Conservation (phyloP, 2,329 filamentous ascomycete genomes). For the Pestalotiopsis sp. region DNA sequence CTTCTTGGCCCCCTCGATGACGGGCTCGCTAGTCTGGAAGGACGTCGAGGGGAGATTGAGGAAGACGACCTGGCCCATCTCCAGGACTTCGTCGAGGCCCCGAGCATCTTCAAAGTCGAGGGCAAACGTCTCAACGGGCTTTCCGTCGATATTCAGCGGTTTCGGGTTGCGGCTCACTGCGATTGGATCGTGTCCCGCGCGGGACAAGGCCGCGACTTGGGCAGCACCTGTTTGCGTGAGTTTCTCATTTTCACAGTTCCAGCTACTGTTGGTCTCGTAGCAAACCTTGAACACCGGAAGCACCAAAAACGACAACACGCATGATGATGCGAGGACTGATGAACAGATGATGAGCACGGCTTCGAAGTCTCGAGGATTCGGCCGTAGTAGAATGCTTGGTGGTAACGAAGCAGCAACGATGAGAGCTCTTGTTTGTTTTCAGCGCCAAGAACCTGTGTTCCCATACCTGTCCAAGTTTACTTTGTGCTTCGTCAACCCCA, state of each 20-base stretch:
- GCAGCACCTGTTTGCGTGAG: conserved; percentile 18
- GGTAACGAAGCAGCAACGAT: neutral
- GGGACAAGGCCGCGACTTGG: conserved; percentile 24
- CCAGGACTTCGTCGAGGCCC: conserved; percentile 5
- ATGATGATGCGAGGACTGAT: conserved; percentile 14
- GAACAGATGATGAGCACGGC: too few species aligned
- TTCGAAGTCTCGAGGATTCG: too few species aligned
- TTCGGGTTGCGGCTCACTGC: conserved; percentile 27
- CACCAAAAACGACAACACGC: conserved; percentile 31
- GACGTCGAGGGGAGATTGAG: conserved; percentile 30
- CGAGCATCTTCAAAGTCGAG: neutral
- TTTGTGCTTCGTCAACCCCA: neutral
- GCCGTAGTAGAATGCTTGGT: neutral
- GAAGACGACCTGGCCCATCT: conserved; percentile 23
- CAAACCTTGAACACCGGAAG: conserved; percentile 26
- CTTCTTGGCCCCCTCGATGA: conserved; percentile 57
- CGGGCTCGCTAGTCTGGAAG: conserved; percentile 40
- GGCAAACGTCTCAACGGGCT: conserved; percentile 21
- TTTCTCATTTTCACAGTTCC: neutral
- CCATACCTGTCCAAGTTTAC: neutral
- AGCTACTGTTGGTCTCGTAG: neutral
- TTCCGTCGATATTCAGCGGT: conserved; percentile 20
- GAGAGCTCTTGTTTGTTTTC: neutral
- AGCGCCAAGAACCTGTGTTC: neutral
- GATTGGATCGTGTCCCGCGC: conserved; percentile 25